Evolutionary conservation across 2,329 filamentous ascomycete species (phyloP).

Genomic region (Fusarium nematophilum): DNA sequence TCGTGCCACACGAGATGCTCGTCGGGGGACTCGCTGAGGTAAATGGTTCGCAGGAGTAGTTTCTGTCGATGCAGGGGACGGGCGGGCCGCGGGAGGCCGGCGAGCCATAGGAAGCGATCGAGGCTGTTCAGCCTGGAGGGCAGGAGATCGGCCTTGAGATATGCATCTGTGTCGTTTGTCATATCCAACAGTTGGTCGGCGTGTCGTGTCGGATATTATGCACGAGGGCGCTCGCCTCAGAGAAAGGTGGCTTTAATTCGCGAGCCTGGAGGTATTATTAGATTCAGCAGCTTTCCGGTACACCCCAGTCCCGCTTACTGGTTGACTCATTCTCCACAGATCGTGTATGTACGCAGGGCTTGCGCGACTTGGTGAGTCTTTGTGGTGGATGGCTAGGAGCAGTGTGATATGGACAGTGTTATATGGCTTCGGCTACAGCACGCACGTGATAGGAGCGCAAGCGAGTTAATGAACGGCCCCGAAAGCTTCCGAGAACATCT

Average conservation of each 20-base stretch:
- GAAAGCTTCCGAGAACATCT: too few species aligned
- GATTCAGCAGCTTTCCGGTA: too few species aligned
- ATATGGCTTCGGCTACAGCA: too few species aligned
- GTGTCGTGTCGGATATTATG: background rate
- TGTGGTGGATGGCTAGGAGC: too few species aligned
- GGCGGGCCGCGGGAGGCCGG: constrained; percentile 14
- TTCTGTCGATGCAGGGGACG: constrained; percentile 19
- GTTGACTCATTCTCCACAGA: too few species aligned
- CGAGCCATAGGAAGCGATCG: constrained; percentile 14
- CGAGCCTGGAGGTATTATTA: background rate
- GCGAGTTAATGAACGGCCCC: too few species aligned
- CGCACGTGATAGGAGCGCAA: too few species aligned
- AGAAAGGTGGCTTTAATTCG: background rate
- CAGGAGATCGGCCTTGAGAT: background rate
- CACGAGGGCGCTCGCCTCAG: background rate
- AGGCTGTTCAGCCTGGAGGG: constrained; percentile 6
- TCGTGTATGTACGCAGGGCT: too few species aligned
- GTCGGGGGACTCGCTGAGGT: constrained; percentile 13
- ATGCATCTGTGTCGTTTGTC: background rate
- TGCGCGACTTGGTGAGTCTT: too few species aligned
- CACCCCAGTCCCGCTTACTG: too few species aligned
- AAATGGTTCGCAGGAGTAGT: constrained; percentile 11
- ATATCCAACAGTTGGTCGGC: background rate
- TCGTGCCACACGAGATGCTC: constrained; percentile 24
- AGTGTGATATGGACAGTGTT: too few species aligned